These are phyloP conservation scores for Talaromyces adpressus DNA, from an alignment of 495 filamentous ascomycete species.

Conservation along the genomic window DNA sequence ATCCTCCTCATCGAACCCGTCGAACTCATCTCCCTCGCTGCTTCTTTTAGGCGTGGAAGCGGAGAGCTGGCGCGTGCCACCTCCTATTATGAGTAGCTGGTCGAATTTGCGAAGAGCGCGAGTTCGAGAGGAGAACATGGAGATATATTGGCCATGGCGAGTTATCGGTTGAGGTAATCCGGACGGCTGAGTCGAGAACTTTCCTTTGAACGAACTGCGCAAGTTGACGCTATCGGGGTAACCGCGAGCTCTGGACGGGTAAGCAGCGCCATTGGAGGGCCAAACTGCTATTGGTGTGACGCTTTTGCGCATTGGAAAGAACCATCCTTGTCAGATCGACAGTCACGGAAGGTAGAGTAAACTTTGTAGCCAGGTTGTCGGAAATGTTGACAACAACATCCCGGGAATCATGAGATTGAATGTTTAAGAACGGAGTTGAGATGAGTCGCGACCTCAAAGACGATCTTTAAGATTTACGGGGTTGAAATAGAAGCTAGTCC, in stretches of 20 bases:
- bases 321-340: neutral
- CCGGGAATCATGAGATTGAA: neutral
- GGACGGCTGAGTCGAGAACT: neutral
- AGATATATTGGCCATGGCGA: neutral
- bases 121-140: neutral
- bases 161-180: neutral
- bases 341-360: neutral
- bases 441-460: neutral
- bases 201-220: neutral
- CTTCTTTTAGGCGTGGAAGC: neutral
- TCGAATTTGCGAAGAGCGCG: neutral
- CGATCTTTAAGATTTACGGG: neutral
- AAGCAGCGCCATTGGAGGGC: slow-evolving; percentile 6
- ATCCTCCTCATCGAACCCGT: slow-evolving; percentile 8
- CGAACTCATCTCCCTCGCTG: slow-evolving; percentile 5
- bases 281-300: slow-evolving; percentile 1
- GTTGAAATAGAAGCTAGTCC: neutral
- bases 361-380: neutral
- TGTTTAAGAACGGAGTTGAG: neutral
- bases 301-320: slow-evolving; percentile 5
- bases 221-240: neutral
- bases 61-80: neutral
- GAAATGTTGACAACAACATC: neutral
- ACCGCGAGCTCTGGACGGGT: neutral
- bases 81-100: neutral